phyloP scores from a whole-genome alignment of 139 green algal species.

The Spirogloea muscicola region DNA sequence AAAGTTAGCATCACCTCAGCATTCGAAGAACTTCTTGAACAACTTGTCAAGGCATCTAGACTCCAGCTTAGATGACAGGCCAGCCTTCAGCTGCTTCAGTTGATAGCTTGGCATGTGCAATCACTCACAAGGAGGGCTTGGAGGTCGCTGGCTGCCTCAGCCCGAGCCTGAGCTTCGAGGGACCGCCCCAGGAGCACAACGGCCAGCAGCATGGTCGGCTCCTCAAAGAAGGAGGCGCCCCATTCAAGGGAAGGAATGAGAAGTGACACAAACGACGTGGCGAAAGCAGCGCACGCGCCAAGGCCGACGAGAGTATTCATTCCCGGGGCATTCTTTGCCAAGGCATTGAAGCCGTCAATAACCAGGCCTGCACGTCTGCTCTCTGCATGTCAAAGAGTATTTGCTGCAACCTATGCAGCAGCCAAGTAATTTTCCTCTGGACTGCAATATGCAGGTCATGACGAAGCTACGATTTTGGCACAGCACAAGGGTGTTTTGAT shows the following conservation, averaged over 20 bases:
- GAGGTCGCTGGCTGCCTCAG: constrained; percentile 35
- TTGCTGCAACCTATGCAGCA: neutral
- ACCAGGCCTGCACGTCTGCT: constrained; percentile 45
- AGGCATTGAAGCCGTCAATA: constrained; percentile 61
- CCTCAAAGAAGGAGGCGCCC: constrained; percentile 76
- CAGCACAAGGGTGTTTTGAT: too few relatives aligned
- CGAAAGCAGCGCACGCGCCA: constrained; percentile 67
- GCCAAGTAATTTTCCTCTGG: too few relatives aligned
- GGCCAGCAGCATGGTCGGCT: constrained; percentile 92
- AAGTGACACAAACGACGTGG: constrained; percentile 41
- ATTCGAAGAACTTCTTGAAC: neutral
- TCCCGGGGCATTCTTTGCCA: constrained; percentile 69
- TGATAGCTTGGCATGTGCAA: too few relatives aligned
- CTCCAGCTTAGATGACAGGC: too few relatives aligned
- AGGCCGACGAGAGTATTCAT: constrained; percentile 90
- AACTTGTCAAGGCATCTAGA: too few relatives aligned
- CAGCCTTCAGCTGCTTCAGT: too few relatives aligned
- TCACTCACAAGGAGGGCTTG: constrained; percentile 21
- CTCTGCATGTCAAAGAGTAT: neutral
- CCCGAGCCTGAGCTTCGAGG: constrained; percentile 66
- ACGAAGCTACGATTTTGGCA: too few relatives aligned
- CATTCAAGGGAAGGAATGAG: constrained; percentile 56
- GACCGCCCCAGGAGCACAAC: constrained; percentile 85
- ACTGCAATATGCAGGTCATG: too few relatives aligned
- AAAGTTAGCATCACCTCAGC: constrained; percentile 23